phyloP scores from a whole-genome alignment of 805 yeast genomes.

The Candida ortonii region DNA sequence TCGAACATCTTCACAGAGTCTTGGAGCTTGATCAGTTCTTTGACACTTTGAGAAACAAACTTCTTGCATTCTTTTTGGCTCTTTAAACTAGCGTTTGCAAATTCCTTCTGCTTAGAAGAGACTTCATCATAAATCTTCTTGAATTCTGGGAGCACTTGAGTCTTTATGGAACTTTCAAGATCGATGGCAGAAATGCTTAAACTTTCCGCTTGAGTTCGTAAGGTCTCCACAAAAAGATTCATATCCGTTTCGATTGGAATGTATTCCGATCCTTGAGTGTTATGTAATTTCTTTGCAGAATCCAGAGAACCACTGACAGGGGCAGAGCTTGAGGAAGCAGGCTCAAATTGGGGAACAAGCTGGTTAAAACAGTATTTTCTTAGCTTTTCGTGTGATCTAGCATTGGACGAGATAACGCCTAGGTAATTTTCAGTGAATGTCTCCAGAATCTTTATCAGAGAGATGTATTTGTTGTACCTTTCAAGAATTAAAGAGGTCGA shows the following conservation, averaged over 20 bases:
- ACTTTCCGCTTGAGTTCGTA: conserved; percentile 29
- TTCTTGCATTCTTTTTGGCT: conserved; percentile 39
- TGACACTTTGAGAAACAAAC: conserved; percentile 34
- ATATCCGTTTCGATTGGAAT: too few relatives aligned
- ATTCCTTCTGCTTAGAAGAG: conserved; percentile 41
- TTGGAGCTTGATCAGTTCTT: conserved; percentile 25
- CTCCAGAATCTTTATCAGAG: conserved; percentile 25
- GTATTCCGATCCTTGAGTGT: not conserved
- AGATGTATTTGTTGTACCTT: conserved; percentile 29
- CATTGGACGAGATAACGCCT: conserved; percentile 18
- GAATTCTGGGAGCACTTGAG: conserved; percentile 42
- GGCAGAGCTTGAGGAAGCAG: conserved; percentile 20
- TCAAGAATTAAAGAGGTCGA: conserved; percentile 26
- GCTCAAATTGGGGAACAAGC: conserved; percentile 31
- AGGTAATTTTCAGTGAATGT: conserved; percentile 27
- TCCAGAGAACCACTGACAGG: conserved; percentile 28
- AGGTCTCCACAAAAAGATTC: conserved; percentile 28
- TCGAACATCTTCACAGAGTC: conserved; percentile 24
- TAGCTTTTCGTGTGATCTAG: conserved; percentile 27
- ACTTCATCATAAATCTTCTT: conserved; percentile 40
- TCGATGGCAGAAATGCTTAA: conserved; percentile 36
- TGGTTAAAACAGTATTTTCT: conserved; percentile 20
- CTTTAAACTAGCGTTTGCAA: conserved; percentile 34
- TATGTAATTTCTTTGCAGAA: conserved; percentile 3
- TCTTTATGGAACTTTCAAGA: conserved; percentile 37